Evolutionary conservation across 805 yeast genomes (phyloP), one percentile per base, ranked within the genome.

Genomic region (Cyberlindnera nakhonratchasimensis): DNA sequence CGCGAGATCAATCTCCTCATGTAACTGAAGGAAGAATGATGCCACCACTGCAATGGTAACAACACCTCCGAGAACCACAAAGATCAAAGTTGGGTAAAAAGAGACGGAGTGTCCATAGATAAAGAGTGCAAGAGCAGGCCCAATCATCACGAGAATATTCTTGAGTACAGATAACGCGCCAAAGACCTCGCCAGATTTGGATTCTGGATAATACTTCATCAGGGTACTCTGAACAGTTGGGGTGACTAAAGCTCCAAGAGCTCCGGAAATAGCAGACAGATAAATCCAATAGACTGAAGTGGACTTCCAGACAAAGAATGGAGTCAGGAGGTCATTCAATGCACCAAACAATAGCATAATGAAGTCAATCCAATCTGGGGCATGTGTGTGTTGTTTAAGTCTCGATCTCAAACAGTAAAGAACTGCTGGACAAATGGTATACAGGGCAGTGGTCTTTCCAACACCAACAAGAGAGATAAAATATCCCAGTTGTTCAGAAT

Each of bases 81-180:
- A 55, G 8, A 70, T 69, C 11, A 64, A 29, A 30, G 57, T 61
- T 2, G 80, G 77, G 9, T 55, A 50, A n/a, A 40, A 43, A 2
- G 63, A 53, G 13, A 75, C 63, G 0, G 77, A 71, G 2, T 53
- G 38, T 0, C 75, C 67, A 50, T 82, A 84, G 19, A 80, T 40
- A 2, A 65, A 61, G 14, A 82, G 59, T 24, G 75, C 58, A 0
- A 66, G 14, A 6, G 78, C 61, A 0, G 91, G 88, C 1, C 70
- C 62, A 8, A 72, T 42, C 45, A 81, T 63, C 45, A 66, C 61
- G 4, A 74, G 59, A 0, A 74, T 37, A 48, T 77, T 80, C 55
- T 79, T 76, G 14, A 82, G 56, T 37, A 84, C 58, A 0, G 87
- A 77, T 33, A 83, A 59, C 1, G 82, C 87, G 9, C 91, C 89